Evolutionary conservation across 1,139 yeast genomes (phyloP), one percentile per base, ranked within the genome.

Genomic region (Diutina siamensis): DNA sequence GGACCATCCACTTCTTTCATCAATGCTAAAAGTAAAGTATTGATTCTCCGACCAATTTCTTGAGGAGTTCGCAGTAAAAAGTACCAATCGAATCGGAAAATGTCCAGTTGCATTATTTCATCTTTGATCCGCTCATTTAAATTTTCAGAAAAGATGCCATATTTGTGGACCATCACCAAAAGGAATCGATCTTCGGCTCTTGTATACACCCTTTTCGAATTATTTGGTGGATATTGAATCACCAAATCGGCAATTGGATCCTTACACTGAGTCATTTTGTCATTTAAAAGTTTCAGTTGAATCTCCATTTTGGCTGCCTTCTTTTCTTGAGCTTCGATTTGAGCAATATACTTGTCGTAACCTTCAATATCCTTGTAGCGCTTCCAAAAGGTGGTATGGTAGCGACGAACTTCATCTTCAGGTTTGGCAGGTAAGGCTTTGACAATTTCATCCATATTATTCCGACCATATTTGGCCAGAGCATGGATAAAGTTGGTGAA

Each of bases 61-160:
- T 80, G 83, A 0, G 95, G 78, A 0, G 95, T 82, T 53, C 98
- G 72, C 0, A 96, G 84, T 51, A 76, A 70, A 58, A 92, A 76
- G 59, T 80, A 92, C 94, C 95, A 92, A 56, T 92, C 95, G 59
- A 87, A 92, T 46, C 76, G 74, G 66, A 92, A 92, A 46, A 84
- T 61, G 44, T 86, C 92, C 48, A 89, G 80, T 8, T 69, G 68
- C 48, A 76, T 64, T 21, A 89, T 82, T 45, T 86, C 94, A 49
- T 82, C 84, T 51, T 86, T 84, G 44, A 92, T 78, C 52, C 72
- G 74, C 52, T 89, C 96, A 53, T 76, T 80, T 42, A 92, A 67
- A 48, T 78, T 74, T 36, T 83, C 86, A 31, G 78, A 68, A 54
- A 80, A 77, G 20, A 89, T 65, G 0, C 98, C 98, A 53, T 80